A percentile compares a stretch with the other conserved stretches of the same genome.
Evolutionary conservation across 768 basidiomycete genomes (phyloP).

Genomic region (Mycena venus): DNA sequence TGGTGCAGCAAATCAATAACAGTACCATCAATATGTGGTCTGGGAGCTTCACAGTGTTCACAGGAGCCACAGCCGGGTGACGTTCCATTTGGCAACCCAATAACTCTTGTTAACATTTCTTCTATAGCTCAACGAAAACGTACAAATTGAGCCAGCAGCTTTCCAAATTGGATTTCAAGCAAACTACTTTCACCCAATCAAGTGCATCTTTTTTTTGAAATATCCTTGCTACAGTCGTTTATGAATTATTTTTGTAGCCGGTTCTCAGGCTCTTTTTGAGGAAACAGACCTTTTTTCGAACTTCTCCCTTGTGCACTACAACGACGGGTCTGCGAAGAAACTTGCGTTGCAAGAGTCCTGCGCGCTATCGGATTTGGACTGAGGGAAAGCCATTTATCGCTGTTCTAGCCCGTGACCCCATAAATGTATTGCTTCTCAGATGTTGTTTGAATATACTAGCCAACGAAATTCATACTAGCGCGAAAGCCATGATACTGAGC

Average conservation of each 20-base stretch:
- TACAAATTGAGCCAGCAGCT: background rate
- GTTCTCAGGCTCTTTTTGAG: background rate
- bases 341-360: background rate
- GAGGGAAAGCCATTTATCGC: too few species aligned
- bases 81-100: background rate
- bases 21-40: background rate
- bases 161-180: background rate
- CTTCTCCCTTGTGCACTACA: background rate
- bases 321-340: background rate
- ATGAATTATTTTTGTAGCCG: background rate
- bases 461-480: too few species aligned
- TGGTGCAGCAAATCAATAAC: background rate
- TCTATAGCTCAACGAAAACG: background rate
- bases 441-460: too few species aligned
- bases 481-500: too few species aligned
- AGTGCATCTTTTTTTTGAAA: background rate
- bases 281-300: background rate
- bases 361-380: background rate
- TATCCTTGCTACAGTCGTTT: background rate
- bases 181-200: background rate
- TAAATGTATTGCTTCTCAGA: too few species aligned
- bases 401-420: too few species aligned
- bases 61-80: background rate
- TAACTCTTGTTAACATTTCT: background rate
- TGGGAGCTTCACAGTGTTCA: background rate